These are phyloP conservation scores for Didymella keratinophila DNA, from an alignment of 2,329 filamentous ascomycete species.

Conservation along the genomic window DNA sequence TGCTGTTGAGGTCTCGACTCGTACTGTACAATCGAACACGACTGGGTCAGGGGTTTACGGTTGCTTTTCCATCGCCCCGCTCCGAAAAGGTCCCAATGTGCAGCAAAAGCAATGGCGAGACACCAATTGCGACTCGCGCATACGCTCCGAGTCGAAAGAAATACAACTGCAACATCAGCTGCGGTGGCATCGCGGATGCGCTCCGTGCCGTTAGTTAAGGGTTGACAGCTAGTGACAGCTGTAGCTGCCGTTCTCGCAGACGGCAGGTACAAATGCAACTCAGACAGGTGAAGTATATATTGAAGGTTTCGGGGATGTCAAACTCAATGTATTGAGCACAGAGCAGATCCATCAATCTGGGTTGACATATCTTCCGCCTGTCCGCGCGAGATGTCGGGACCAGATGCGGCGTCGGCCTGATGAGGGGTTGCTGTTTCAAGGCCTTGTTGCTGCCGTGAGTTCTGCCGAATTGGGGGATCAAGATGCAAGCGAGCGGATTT, in stretches of 20 bases:
- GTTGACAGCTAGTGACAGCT: slow-evolving; percentile 14
- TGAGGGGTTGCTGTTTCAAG: slow-evolving; percentile 13
- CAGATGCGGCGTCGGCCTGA: slow-evolving; percentile 3
- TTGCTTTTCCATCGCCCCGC: slow-evolving; percentile 15
- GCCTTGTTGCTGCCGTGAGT: slow-evolving; percentile 2
- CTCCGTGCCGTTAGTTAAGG: not conserved
- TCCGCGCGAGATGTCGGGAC: not conserved
- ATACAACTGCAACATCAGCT: slow-evolving; percentile 7
- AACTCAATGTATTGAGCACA: not conserved
- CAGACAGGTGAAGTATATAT: not conserved
- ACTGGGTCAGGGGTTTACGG: slow-evolving; percentile 11
- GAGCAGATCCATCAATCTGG: not conserved
- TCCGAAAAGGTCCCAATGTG: not conserved
- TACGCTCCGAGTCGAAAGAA: not conserved
- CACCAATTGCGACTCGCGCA: not conserved
- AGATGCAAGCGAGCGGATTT: slow-evolving; percentile 8
- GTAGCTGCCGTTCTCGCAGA: slow-evolving; percentile 5
- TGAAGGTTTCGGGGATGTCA: not conserved
- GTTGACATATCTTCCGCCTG: not conserved
- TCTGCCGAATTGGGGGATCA: not conserved
- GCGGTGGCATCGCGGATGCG: slow-evolving; percentile 7
- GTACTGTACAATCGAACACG: slow-evolving; percentile 2
- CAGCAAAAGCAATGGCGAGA: slow-evolving; percentile 11
- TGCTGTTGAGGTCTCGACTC: slow-evolving; percentile 10
- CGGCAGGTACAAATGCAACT: not conserved